Evolutionary conservation across 306 rosid genomes (phyloP).

Genomic region (Dalbergia oliveri): DNA sequence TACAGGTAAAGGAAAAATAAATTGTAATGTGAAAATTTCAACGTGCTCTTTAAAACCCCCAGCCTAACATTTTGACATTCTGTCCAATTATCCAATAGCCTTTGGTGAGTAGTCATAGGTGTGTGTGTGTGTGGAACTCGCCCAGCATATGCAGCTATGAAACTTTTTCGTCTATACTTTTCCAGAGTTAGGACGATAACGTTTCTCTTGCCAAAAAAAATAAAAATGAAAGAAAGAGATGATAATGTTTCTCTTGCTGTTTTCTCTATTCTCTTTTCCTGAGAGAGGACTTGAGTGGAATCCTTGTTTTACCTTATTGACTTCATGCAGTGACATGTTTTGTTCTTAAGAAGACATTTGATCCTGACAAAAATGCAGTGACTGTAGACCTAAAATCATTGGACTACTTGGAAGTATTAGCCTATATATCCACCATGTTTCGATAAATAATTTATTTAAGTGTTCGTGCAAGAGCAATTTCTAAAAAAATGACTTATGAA

Average conservation of each 20-base stretch:
- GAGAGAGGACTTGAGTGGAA: background rate
- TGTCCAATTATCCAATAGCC: too few species aligned
- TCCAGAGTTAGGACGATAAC: background rate
- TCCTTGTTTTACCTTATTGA: background rate
- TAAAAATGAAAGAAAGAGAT: too few species aligned
- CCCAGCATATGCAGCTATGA: background rate
- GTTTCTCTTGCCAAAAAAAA: too few species aligned
- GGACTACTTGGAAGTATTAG: background rate
- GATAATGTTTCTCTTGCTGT: background rate
- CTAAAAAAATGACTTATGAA: too few species aligned
- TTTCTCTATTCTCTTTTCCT: background rate
- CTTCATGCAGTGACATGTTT: background rate
- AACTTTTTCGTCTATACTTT: background rate
- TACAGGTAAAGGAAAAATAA: too few species aligned
- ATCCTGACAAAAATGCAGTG: background rate
- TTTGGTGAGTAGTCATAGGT: too few species aligned
- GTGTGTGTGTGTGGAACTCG: background rate
- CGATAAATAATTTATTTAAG: too few species aligned
- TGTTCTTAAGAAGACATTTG: background rate
- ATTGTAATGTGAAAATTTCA: background rate
- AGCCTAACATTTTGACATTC: too few species aligned
- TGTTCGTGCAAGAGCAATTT: too few species aligned
- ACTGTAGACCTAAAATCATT: background rate
- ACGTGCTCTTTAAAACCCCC: background rate
- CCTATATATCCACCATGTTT: background rate